Conservation (phyloP, 1,284 basidiomycete species). For the Kwoniella shivajii region DNA sequence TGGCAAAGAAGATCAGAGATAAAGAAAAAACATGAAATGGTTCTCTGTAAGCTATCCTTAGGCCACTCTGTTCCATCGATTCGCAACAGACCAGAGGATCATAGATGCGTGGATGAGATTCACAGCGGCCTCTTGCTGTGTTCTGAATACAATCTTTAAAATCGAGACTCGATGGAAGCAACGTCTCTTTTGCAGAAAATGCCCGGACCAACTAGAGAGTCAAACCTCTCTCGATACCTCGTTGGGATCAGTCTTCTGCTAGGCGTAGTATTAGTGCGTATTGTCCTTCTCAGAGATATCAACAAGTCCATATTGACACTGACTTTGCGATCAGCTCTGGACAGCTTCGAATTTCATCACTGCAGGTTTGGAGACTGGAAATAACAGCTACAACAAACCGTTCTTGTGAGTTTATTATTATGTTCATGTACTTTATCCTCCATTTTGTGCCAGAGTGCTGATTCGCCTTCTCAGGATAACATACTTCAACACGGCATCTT, state of each 20-base stretch:
- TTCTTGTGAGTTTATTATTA: slow-evolving; percentile 49
- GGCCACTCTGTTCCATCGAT: too few relatives aligned
- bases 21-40: too few relatives aligned
- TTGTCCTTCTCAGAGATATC: neutral
- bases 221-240: slow-evolving; percentile 32
- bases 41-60: too few relatives aligned
- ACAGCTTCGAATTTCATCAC: slow-evolving; percentile 52
- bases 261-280: slow-evolving; percentile 39
- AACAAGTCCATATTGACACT: neutral
- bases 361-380: slow-evolving; percentile 46
- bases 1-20: too few relatives aligned
- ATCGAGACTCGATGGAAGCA: slow-evolving; percentile 26
- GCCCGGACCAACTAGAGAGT: slow-evolving; percentile 13
- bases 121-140: neutral
- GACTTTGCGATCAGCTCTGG: slow-evolving; percentile 37
- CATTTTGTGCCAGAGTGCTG: neutral
- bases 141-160: neutral
- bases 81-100: too few relatives aligned
- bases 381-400: slow-evolving; percentile 51
- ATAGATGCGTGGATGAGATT: too few relatives aligned
- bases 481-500: slow-evolving; percentile 63
- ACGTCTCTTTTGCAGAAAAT: slow-evolving; percentile 27
- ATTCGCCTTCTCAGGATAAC: slow-evolving; percentile 43
- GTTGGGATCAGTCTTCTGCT: slow-evolving; percentile 40
- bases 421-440: neutral